Base-by-base conservation (phyloP, 2,329 filamentous ascomycete genomes). In the Botrytis squamosa region DNA sequence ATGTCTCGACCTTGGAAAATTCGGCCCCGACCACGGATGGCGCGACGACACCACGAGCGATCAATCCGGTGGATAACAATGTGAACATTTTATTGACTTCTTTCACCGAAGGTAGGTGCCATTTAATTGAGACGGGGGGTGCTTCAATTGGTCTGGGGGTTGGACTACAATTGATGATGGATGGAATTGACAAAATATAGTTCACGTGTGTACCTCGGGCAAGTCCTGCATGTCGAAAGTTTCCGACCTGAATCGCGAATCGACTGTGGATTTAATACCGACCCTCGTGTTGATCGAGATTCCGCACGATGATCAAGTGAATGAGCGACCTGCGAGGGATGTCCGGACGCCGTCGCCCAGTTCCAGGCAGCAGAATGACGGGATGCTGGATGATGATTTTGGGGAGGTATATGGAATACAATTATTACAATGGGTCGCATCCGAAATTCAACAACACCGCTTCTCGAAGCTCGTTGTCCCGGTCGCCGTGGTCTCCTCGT, bases 261-360 rank as follows among this genome's bases (percentile, higher is more conserved):
- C 83, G 44, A 82, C 82, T 55, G 80, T 79, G 72, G 83, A 86
- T 69, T 84, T 84, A 76, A 85, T 84, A 68, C 88, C 88, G n/a
- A 86, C 86, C 9, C 84, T 89, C 68, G 86, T 87, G 33, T 84
- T 89, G 63, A 84, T 88, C 77, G 86, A 88, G 78, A 84, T 88
- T 52, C 84, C 84, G 29, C 83, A 78, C 77, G 84, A 81, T 80
- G 84, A 79, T 78, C 83, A 77, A 79, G 80, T 77, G 46, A 74
- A 74, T 46, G 77, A 78, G 55, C 76, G 77, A 70, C 77, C 82
- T 16, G 81, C 82, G 33, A 75, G 80, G 49, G 79, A 80, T 33
- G 74, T 78, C 38, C 79, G 80, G 55, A 80, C 79, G 0, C 80
- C 80, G 73, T 82, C 77, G 67, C 81, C 74, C 49, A 81, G 70